Conservation (phyloP, 805 yeast genomes). For the Priceomyces castillae region DNA sequence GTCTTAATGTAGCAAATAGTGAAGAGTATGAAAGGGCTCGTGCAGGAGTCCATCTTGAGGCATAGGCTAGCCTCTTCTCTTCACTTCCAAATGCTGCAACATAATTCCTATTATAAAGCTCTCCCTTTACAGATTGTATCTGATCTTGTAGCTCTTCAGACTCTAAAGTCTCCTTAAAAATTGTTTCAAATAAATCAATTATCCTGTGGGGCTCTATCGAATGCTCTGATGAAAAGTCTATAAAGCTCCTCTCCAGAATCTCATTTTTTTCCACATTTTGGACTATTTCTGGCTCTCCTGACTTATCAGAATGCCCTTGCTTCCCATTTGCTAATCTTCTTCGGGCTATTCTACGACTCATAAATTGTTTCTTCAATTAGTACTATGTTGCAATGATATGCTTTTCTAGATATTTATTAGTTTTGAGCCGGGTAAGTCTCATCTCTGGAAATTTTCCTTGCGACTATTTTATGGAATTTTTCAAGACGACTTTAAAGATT, state of each 20-base stretch:
- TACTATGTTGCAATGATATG: too few relatives aligned
- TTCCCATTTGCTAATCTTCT: not conserved
- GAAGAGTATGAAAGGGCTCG: conserved; percentile 73
- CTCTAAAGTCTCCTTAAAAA: conserved; percentile 31
- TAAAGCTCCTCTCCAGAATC: conserved; percentile 13
- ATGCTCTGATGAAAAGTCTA: conserved; percentile 34
- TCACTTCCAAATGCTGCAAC: conserved; percentile 62
- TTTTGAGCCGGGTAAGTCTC: conserved; percentile 11
- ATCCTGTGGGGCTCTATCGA: conserved; percentile 35
- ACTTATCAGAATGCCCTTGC: too few relatives aligned
- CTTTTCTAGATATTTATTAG: too few relatives aligned
- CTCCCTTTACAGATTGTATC: conserved; percentile 69
- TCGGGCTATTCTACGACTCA: conserved; percentile 34
- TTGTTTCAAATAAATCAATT: conserved; percentile 33
- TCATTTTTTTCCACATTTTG: not conserved
- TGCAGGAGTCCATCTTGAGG: conserved; percentile 83
- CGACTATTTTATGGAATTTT: conserved; percentile 7
- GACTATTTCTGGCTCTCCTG: not conserved
- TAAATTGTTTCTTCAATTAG: conserved; percentile 3
- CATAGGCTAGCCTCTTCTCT: conserved; percentile 70
- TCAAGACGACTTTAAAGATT: not conserved
- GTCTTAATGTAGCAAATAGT: conserved; percentile 52
- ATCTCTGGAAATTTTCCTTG: conserved; percentile 4
- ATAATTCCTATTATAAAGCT: conserved; percentile 69
- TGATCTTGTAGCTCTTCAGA: conserved; percentile 36